These are phyloP conservation scores for Gynostemma pentaphyllum DNA, from an alignment of 306 rosid species.

Conservation along the genomic window DNA sequence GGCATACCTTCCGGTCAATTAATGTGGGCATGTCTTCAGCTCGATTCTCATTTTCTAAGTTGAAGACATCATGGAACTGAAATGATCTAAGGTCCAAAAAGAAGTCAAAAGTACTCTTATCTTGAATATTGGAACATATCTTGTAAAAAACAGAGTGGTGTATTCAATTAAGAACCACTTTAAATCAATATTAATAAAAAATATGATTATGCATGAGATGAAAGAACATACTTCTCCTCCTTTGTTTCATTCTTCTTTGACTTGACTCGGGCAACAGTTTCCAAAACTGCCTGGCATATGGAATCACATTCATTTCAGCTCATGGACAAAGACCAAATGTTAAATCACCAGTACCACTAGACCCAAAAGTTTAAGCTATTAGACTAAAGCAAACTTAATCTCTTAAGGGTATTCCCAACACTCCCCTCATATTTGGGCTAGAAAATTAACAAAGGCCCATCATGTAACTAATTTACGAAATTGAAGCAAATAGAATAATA, in stretches of 20 bases:
- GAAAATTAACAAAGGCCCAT: no score
- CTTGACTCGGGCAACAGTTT: conserved; percentile 93
- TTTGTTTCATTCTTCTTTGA: conserved; percentile 83
- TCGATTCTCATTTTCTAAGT: conserved; percentile 77
- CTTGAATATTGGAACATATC: background rate
- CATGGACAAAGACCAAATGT: background rate
- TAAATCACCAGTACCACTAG: no score
- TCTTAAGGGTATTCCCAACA: no score
- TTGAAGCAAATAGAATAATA: no score
- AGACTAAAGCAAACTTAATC: no score
- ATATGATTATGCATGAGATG: conserved; percentile 3
- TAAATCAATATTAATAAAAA: conserved; percentile 15
- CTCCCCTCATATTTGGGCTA: no score
- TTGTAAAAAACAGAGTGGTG: background rate
- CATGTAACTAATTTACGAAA: no score
- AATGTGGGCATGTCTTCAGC: conserved; percentile 87
- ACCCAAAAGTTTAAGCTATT: no score
- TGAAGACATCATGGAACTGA: conserved; percentile 86
- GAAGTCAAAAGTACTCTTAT: conserved; percentile 16
- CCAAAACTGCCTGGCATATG: conserved; percentile 75
- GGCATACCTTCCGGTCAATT: conserved; percentile 73
- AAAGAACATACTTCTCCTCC: conserved; percentile 73
- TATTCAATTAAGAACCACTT: conserved; percentile 11
- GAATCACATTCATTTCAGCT: conserved; percentile 10
- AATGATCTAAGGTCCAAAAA: conserved; percentile 53